Base-by-base conservation (phyloP, 2,329 filamentous ascomycete species). In the Xylariaceae sp. region DNA sequence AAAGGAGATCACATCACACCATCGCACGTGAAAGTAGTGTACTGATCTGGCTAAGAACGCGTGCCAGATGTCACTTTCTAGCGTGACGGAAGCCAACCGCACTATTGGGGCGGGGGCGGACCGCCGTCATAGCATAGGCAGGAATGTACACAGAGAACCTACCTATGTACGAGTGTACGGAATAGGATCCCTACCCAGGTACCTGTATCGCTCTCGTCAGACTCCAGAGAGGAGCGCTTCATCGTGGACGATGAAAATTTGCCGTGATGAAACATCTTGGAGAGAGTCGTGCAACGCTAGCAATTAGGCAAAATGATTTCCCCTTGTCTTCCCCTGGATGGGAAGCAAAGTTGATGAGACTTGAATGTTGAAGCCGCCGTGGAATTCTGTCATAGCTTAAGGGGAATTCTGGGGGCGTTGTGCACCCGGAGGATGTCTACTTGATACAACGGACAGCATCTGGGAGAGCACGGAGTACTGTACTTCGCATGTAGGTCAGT, bases 1-100 rank as follows among this genome's bases (percentile, higher is more conserved):
- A 13, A 47, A 58, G 51, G 55, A 57, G 52, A 58, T 59, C 52
- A 55, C 52, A 62, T 61, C 45, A 51, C 54, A 54, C 55, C 34
- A 58, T 56, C 57, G 45, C 60, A 57, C 53, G 50, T 60, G 60
- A 51, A 48, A 34, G 35, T 51, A 30, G 54, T 55, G 42, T 56
- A 35, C 56, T 42, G 39, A 50, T 54, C 49, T 51, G 49, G 49
- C 23, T 51, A 34, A 51, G 17, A 51, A n/a, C 35, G 18, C 45
- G 51, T 53, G 52, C 23, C 15, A 30, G n/a, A 57, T 13, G 50
- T 56, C 53, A 37, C 34, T 34, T 53, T 56, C 18, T 56, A 44
- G 51, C 23, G 34, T 30, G 44, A 49, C 13, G 37, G 35, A 53
- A 44, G 51, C 11, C 37, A 30, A 34, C 13, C 42, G n/a, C 11